Conservation (phyloP, 1,139 yeast genomes). For the Geotrichum siamense region DNA sequence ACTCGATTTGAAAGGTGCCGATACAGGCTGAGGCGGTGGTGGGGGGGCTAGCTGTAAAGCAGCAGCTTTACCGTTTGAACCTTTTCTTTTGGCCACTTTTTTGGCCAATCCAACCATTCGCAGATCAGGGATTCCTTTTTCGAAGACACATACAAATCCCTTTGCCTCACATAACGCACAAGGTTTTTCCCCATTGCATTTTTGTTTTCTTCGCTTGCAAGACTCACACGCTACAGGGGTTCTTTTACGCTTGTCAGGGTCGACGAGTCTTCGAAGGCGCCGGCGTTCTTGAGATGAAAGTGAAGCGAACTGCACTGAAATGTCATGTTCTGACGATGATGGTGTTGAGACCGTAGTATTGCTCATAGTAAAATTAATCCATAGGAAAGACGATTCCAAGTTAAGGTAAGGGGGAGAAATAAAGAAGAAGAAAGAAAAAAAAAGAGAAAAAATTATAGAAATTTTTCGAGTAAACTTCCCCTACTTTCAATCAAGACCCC, state of each 20-base stretch:
- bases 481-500: no score
- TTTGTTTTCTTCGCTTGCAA: conserved; percentile 39
- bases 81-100: conserved; percentile 7
- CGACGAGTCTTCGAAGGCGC: conserved; percentile 25
- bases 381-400: no score
- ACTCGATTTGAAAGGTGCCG: no score
- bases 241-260: conserved; percentile 27
- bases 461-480: no score
- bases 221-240: conserved; percentile 41
- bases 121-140: conserved; percentile 17
- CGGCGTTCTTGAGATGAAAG: conserved; percentile 17
- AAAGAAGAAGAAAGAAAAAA: not conserved
- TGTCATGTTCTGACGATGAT: not conserved
- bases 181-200: conserved; percentile 26
- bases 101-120: conserved; percentile 17
- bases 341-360: not conserved
- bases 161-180: conserved; percentile 24
- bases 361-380: no score
- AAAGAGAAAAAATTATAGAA: not conserved
- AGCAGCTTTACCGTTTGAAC: not conserved
- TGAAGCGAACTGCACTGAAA: not conserved
- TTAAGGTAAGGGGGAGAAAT: not conserved
- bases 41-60: no score
- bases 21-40: no score
- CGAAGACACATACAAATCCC: conserved; percentile 20